Conservation (phyloP, 768 basidiomycete species). For the Suillus luteus region DNA sequence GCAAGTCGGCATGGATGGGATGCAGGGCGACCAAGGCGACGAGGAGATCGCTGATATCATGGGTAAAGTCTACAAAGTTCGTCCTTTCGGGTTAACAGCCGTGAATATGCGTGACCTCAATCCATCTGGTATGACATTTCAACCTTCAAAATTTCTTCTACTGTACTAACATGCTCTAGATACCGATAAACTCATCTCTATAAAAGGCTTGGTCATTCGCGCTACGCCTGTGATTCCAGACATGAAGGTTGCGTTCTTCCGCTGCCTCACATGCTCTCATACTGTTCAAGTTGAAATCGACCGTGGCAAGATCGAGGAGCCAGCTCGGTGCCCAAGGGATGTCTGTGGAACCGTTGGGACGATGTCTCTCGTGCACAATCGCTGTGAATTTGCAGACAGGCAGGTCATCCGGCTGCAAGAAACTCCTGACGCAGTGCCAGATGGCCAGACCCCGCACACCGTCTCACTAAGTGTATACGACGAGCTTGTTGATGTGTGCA, state of each 20-base stretch:
- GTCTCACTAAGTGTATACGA: slow-evolving; percentile 98
- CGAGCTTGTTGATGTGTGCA: slow-evolving; percentile 94
- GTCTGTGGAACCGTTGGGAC: slow-evolving; percentile 86
- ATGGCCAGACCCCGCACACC: slow-evolving; percentile 97
- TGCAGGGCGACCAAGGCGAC: slow-evolving; percentile 74
- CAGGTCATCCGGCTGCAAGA: slow-evolving; percentile 96
- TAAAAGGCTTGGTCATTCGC: slow-evolving; percentile 97
- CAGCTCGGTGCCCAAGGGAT: slow-evolving; percentile 88
- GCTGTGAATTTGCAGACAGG: slow-evolving; percentile 93
- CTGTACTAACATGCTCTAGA: slow-evolving; percentile 49
- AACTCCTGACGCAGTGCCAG: slow-evolving; percentile 96
- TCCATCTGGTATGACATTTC: slow-evolving; percentile 67
- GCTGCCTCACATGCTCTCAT: slow-evolving; percentile 92
- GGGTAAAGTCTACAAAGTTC: slow-evolving; percentile 85
- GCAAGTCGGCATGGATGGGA: slow-evolving; percentile 67
- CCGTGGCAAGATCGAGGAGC: slow-evolving; percentile 96
- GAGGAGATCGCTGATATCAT: slow-evolving; percentile 90
- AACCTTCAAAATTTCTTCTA: slow-evolving; percentile 5
- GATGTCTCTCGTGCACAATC: slow-evolving; percentile 95
- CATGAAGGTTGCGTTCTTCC: slow-evolving; percentile 99
- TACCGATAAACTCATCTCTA: slow-evolving; percentile 94
- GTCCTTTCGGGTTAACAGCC: slow-evolving; percentile 82
- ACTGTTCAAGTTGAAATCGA: slow-evolving; percentile 98
- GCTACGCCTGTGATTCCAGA: slow-evolving; percentile 98
- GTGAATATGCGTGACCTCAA: slow-evolving; percentile 96